These are phyloP conservation scores for Arthroderma uncinatum DNA, from an alignment of 2,329 filamentous ascomycete genomes.

Conservation along the genomic window DNA sequence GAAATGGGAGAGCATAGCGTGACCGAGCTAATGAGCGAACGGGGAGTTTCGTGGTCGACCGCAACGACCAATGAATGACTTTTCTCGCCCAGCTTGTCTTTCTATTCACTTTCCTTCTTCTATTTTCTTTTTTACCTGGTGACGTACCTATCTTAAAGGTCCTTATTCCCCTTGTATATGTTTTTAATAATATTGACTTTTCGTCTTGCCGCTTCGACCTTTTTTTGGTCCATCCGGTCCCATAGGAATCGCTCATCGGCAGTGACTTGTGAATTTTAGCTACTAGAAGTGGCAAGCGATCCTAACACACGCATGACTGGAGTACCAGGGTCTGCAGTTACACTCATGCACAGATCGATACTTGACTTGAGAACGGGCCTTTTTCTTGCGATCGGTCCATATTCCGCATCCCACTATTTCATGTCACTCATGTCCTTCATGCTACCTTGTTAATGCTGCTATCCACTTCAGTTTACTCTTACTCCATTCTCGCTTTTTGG, in stretches of 20 bases:
- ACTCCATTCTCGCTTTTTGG: background rate
- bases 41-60: slow-evolving; percentile 35
- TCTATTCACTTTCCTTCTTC: background rate
- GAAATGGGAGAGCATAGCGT: slow-evolving; percentile 66
- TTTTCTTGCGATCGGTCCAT: slow-evolving; percentile 1
- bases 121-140: background rate
- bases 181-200: slow-evolving; percentile 2
- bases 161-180: background rate
- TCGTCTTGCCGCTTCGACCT: background rate
- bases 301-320: background rate
- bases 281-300: background rate
- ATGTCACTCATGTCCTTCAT: background rate
- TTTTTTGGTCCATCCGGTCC: background rate
- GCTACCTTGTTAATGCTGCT: background rate
- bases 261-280: background rate
- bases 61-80: background rate
- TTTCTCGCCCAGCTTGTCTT: background rate
- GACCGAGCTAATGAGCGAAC: slow-evolving; percentile 61
- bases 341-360: background rate
- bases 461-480: background rate
- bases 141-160: background rate
- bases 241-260: background rate
- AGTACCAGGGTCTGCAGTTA: slow-evolving; percentile 1
- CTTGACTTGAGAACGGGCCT: slow-evolving; percentile 1
- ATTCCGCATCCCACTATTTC: background rate